Evolutionary conservation across 306 rosid genomes (phyloP), one percentile per base, ranked within the genome.

Genomic region (Carpinus fangiana): DNA sequence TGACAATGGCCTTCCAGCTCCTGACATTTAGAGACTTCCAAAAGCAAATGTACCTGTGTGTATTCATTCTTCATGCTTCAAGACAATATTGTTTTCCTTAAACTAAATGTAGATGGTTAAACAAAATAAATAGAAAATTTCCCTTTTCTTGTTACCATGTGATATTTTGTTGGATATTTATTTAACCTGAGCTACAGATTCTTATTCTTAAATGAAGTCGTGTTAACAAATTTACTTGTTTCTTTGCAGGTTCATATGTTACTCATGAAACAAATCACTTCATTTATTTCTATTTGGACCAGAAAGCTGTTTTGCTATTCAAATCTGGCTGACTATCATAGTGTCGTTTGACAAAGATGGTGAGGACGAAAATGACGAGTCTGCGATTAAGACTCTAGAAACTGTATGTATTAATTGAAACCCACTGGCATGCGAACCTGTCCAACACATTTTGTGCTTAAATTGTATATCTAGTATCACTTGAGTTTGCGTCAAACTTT

Each of bases 231-330:
- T 70, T 71, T 17, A 31, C 17, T 2, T 23, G 20, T 52, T 71
- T 66, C 57, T 64, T 52, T 80, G 80, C 94, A 94, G 98, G 98
- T 88, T 94, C 98, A 2, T 94, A 94, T 34, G 98, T 94, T 89
- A 94, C 98, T 78, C 98, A 94, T 70, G 98, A 94, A 88, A 94
- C 98, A 73, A 94, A 94, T 87, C 97, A 94, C 92, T 94, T 94
- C 65, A 94, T 94, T 73, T 94, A 94, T 88, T 94, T 94, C 92
- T 94, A 94, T 85, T 84, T 94, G 97, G 98, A 94, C 71, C 98
- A 94, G 89, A 94, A 94, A 84, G 98, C 98, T 50, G 93, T 94
- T 84, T 88, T 94, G 76, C 89, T 94, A 48, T 94, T 94, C 81
- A 92, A 94, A 81, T 92, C 98, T 55, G 98, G 98, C 76, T 93